phyloP scores from a whole-genome alignment of 2,329 filamentous ascomycete species.

The Lecanicillium sp. region DNA sequence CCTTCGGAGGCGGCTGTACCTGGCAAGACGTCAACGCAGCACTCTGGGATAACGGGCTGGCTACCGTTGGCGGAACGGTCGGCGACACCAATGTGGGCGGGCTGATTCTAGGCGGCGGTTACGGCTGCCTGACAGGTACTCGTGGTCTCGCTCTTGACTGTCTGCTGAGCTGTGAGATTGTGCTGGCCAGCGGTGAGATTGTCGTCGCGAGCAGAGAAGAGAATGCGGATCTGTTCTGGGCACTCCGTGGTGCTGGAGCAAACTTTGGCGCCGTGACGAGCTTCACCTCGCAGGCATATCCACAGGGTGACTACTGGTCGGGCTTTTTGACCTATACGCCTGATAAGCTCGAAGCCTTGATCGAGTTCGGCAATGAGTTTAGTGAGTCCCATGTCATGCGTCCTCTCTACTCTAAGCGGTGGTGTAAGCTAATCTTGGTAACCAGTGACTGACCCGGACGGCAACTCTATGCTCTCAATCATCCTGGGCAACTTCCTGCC shows the following conservation, averaged over 20 bases:
- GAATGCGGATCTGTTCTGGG: slow-evolving; percentile 39
- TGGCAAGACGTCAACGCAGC: slow-evolving; percentile 51
- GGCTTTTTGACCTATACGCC: slow-evolving; percentile 24
- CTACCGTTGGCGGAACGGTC: slow-evolving; percentile 56
- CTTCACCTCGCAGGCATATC: slow-evolving; percentile 29
- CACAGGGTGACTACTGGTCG: slow-evolving; percentile 27
- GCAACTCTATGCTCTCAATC: slow-evolving; percentile 15
- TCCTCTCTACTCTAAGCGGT: no score
- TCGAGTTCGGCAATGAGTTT: slow-evolving; percentile 26
- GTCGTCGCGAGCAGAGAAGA: slow-evolving; percentile 35
- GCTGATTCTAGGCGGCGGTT: slow-evolving; percentile 52
- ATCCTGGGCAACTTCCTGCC: slow-evolving; percentile 4
- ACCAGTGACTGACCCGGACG: slow-evolving; percentile 22
- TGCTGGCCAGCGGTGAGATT: slow-evolving; percentile 32
- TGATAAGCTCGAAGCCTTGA: slow-evolving; percentile 23
- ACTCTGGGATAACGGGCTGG: slow-evolving; percentile 44
- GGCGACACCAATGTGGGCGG: slow-evolving; percentile 58
- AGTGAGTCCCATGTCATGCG: no score
- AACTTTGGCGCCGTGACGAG: slow-evolving; percentile 39
- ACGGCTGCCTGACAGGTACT: slow-evolving; percentile 48
- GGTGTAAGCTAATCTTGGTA: no score
- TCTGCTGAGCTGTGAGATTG: slow-evolving; percentile 32
- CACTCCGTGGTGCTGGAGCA: slow-evolving; percentile 33
- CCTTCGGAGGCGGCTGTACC: slow-evolving; percentile 43
- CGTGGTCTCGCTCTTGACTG: slow-evolving; percentile 45